Conservation (phyloP, 2,329 filamentous ascomycete genomes). For the Fusarium globosum region DNA sequence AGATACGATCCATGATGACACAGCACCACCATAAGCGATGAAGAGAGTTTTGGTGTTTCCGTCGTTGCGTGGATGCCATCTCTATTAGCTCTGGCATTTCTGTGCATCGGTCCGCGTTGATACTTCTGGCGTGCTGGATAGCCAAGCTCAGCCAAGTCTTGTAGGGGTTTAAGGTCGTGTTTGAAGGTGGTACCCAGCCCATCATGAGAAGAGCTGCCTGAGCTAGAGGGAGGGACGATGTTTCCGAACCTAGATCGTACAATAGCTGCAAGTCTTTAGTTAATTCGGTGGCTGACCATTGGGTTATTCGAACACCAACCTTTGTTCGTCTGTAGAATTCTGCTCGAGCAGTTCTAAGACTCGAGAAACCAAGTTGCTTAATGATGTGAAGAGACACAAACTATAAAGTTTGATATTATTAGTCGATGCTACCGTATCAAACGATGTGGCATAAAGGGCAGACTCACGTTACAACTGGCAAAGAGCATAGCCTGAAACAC, state of each 20-base stretch:
- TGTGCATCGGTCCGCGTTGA: not conserved
- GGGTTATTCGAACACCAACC: not conserved
- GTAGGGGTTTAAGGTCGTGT: not conserved
- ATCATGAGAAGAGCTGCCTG: not conserved
- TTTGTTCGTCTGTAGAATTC: not conserved
- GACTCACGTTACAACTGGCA: not conserved
- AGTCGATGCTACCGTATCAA: not conserved
- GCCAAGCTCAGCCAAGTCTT: not conserved
- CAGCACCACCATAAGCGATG: not conserved
- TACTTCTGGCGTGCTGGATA: not conserved
- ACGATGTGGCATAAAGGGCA: too few species aligned
- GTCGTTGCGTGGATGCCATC: not conserved
- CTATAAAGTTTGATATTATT: not conserved
- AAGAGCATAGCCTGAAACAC: not conserved
- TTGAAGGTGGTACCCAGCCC: not conserved
- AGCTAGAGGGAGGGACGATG: not conserved
- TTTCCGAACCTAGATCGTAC: not conserved
- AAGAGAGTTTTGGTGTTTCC: not conserved
- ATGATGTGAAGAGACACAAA: not conserved
- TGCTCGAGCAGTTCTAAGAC: not conserved
- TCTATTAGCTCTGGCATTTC: not conserved
- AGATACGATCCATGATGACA: not conserved
- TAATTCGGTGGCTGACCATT: too few species aligned
- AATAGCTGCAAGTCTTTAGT: not conserved
- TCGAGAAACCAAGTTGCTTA: not conserved